Evolutionary conservation across 2,329 filamentous ascomycete species (phyloP).

Genomic region (Phaeosphaeria sp.): DNA sequence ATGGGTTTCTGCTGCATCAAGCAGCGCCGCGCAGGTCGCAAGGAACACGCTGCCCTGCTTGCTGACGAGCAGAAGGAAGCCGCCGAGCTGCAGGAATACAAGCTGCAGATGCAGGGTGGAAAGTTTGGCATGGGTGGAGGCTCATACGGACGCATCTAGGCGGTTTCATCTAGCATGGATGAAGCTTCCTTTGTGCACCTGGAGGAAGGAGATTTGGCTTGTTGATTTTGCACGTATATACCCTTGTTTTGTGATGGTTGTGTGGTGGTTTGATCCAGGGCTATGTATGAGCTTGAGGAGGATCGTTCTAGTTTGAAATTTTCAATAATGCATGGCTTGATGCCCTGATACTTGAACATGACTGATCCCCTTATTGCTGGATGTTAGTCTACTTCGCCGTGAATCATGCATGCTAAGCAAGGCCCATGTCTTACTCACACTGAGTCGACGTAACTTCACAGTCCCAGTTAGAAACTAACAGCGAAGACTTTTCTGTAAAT

Average conservation of each 20-base stretch:
- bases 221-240: constrained; percentile 1
- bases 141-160: not conserved
- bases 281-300: not conserved
- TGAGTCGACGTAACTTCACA: too few species aligned
- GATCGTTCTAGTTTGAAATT: not conserved
- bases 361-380: too few species aligned
- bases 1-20: constrained; percentile 49
- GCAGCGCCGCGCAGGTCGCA: constrained; percentile 45
- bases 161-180: too few species aligned
- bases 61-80: constrained; percentile 46
- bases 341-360: not conserved
- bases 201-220: not conserved
- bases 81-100: constrained; percentile 44
- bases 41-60: constrained; percentile 40
- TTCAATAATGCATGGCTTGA: not conserved
- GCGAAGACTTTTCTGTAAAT: not conserved
- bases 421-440: not conserved
- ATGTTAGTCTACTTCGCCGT: too few species aligned
- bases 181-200: not conserved
- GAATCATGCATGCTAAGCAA: too few species aligned
- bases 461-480: not conserved
- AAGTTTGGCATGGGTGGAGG: constrained; percentile 26
- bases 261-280: not conserved
- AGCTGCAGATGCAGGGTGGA: constrained; percentile 34
- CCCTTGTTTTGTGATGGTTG: not conserved